Evolutionary conservation across 768 basidiomycete species (phyloP).

Genomic region (Suillus subluteus): DNA sequence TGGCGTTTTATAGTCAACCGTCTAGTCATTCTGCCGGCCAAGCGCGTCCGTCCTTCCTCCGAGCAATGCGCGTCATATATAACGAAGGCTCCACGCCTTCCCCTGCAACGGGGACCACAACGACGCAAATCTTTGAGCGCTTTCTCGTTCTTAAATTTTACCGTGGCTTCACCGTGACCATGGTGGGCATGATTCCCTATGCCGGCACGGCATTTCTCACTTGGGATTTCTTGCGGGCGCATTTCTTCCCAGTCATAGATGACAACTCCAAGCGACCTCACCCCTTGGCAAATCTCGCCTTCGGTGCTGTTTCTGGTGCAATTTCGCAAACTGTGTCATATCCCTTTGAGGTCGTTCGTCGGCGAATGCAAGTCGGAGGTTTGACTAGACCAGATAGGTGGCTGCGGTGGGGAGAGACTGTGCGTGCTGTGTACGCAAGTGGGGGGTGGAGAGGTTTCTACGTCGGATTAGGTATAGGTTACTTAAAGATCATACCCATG

Average conservation of each 20-base stretch:
- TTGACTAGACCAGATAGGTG: slow-evolving; percentile 75
- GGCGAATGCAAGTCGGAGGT: slow-evolving; percentile 96
- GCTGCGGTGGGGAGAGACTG: slow-evolving; percentile 81
- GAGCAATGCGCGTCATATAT: slow-evolving; percentile 69
- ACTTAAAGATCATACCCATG: slow-evolving; percentile 95
- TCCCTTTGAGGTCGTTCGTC: slow-evolving; percentile 90
- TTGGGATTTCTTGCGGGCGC: slow-evolving; percentile 78
- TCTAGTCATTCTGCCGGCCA: slow-evolving; percentile 27
- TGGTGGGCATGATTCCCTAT: slow-evolving; percentile 93
- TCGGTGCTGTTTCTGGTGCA: slow-evolving; percentile 86
- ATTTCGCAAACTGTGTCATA: slow-evolving; percentile 90
- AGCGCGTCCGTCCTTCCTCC: slow-evolving; percentile 53
- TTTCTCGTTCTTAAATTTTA: slow-evolving; percentile 90
- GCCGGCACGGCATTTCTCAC: slow-evolving; percentile 93
- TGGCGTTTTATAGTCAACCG: slow-evolving; percentile 66
- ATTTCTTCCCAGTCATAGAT: slow-evolving; percentile 51
- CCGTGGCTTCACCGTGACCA: slow-evolving; percentile 93
- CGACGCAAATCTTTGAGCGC: slow-evolving; percentile 49
- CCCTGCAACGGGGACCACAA: slow-evolving; percentile 21
- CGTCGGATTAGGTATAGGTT: slow-evolving; percentile 89
- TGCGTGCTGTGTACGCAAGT: slow-evolving; percentile 61
- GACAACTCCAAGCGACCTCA: slow-evolving; percentile 42
- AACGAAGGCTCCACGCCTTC: slow-evolving; percentile 50
- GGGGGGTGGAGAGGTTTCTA: slow-evolving; percentile 90
- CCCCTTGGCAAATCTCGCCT: slow-evolving; percentile 68